These are phyloP conservation scores for Solanum ahanhuiri DNA, from an alignment of 257 asterid genomes.

Conservation along the genomic window DNA sequence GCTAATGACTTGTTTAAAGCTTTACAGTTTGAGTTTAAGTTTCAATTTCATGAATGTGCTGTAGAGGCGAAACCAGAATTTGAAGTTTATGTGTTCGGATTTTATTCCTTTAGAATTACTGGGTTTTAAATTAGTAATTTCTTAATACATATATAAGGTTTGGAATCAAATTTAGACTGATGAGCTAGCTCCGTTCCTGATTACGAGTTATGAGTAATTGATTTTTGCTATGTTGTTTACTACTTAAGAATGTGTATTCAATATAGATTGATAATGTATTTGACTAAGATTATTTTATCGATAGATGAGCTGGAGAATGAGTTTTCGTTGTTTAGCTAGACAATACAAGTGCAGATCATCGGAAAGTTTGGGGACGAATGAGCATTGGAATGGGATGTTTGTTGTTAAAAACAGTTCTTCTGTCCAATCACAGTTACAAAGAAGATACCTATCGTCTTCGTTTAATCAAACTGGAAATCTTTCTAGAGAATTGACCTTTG, in stretches of 20 bases:
- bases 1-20: background rate
- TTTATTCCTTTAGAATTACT: background rate
- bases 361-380: slow-evolving; percentile 1
- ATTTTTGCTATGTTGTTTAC: background rate
- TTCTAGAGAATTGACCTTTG: slow-evolving; percentile 1
- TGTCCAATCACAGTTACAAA: slow-evolving; percentile 9
- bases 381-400: slow-evolving; percentile 20
- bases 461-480: background rate
- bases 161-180: background rate
- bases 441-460: slow-evolving; percentile 17
- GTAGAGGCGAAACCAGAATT: background rate
- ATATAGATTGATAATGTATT: background rate
- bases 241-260: background rate
- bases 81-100: background rate
- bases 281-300: background rate
- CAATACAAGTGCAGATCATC: slow-evolving; percentile 19
- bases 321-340: slow-evolving; percentile 23
- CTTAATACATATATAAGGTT: background rate
- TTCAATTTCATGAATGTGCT: background rate
- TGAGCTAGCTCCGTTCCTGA: background rate
- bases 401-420: slow-evolving; percentile 13
- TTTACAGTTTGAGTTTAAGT: background rate
- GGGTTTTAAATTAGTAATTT: background rate
- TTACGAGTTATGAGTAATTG: background rate
- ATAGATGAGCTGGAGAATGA: slow-evolving; percentile 49